Base-by-base conservation (phyloP, 2,329 filamentous ascomycete species). In the Bipolaris gigantea region DNA sequence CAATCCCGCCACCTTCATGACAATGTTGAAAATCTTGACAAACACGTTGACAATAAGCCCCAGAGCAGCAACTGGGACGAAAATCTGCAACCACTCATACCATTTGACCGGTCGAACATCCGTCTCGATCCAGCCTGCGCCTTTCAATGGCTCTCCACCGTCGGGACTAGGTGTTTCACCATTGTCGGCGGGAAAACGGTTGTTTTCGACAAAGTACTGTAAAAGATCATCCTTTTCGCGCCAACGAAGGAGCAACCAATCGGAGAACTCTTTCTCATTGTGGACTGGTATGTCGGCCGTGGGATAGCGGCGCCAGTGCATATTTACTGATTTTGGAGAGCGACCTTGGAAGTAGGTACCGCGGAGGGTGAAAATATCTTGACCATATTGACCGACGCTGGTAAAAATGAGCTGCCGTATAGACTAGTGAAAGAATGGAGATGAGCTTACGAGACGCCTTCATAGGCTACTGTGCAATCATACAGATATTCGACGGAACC, bases 381-480 rank as follows among this genome's bases (percentile, higher is more conserved):
- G 91, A 23, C 92, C 92, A 63, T 87, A 97, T 66, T 88, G 81
- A 42, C 78, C 77, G 19, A 63, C 66, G 18, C 76, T 77, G 48
- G 25, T 42, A 4, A 30, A n/a, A 4, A 47, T 52, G 16, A 55
- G 50, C 40, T 19, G 42, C n/a, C 18, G 21, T 18, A 13, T n/a
- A 16, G 19, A 33, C 9, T 2, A 25, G 16, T 13, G 35, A 9
- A 6, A 18, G 10, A 23, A 19, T 7, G 15, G 11, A 3, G n/a
- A 13, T 23, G 9, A 21, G 88, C 90, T 81, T 83, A 93, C 88
- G 90, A 89, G 45, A 96, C 85, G 30, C 93, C 94, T 75, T 97
- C 93, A 72, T 99, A 99, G 13, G 90, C 92, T 50, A 99, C 86
- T 0, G 94, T 97, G 75, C 93, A 97, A 76, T 96, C 91, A 69